Percentiles rank a stretch among this genome's conserved stretches.
phyloP scores from a whole-genome alignment of 495 filamentous ascomycete species.

The Penicillium samsonianum region DNA sequence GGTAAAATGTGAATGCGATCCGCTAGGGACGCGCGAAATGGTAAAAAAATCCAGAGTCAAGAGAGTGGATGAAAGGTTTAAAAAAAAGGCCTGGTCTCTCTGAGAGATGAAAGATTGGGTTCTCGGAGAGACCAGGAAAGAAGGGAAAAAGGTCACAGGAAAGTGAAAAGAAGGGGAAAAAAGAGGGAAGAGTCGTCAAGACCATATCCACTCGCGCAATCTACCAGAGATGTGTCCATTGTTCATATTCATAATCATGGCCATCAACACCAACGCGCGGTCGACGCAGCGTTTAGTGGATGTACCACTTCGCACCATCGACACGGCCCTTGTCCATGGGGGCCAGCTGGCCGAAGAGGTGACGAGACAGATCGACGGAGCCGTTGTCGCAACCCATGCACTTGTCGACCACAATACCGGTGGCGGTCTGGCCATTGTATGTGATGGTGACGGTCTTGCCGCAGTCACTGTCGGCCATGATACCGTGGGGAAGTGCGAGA shows the following conservation, averaged over 20 bases:
- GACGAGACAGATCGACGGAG: slow-evolving; percentile 50
- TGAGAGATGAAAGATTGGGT: not conserved
- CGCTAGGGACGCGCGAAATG: slow-evolving; percentile 8
- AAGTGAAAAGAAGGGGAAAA: not conserved
- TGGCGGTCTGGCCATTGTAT: slow-evolving; percentile 54
- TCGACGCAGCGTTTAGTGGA: slow-evolving; percentile 36
- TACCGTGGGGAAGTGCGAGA: slow-evolving; percentile 45
- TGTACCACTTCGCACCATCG: slow-evolving; percentile 38
- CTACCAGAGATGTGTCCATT: slow-evolving; percentile 28
- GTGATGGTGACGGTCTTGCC: slow-evolving; percentile 64
- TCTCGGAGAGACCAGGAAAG: slow-evolving; percentile 8
- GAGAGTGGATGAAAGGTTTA: slow-evolving; percentile 2
- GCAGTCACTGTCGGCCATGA: slow-evolving; percentile 66
- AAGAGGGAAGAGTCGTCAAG: slow-evolving; percentile 11
- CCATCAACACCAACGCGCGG: slow-evolving; percentile 14
- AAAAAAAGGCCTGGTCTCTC: slow-evolving; percentile 1
- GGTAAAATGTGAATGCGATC: slow-evolving; percentile 9
- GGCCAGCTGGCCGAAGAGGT: slow-evolving; percentile 43
- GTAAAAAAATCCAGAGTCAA: slow-evolving; percentile 6
- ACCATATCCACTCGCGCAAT: slow-evolving; percentile 19
- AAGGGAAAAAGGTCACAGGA: slow-evolving; percentile 1
- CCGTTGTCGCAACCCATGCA: slow-evolving; percentile 64
- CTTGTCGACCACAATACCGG: slow-evolving; percentile 67
- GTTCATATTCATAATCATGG: not conserved
- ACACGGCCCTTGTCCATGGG: slow-evolving; percentile 33